Base-by-base conservation (phyloP, 805 yeast genomes). In the Wickerhamomyces strasburgensis region DNA sequence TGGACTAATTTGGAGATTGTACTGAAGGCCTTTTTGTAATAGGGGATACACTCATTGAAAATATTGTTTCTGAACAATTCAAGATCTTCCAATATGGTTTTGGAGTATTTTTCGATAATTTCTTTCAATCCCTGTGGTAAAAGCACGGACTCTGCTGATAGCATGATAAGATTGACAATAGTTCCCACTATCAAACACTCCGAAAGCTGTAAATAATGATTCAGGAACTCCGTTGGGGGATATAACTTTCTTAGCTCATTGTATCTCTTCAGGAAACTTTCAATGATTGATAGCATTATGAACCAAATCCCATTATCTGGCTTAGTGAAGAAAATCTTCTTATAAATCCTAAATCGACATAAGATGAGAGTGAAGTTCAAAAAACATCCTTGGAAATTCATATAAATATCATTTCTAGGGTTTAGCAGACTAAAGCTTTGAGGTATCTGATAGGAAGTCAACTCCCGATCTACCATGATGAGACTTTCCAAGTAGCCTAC, bases 271-370 rank as follows among this genome's bases (percentile, higher is more conserved):
- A 51, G 25, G 31, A 47, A 51, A 19, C 47, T 41, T 21, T 49
- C 51, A 2, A 46, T 35, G 6, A 49, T 49, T 9, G 55, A 51
- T n/a, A 46, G 30, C 45, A 49, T 39, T 10, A 51, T 19, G 13
- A 47, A 45, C 54, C 52, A 47, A 5, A 44, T 38, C 1, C 48
- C 46, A n/a, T 38, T 38, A 18, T 37, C 42, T 5, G 40, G 38
- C 3, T 39, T 33, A 15, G 23, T 30, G 36, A 44, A 44, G 35
- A 36, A 44, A 13, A 51, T 40, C 23, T 36, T 38, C 16, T 44
- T 33, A 27, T 47, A 51, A 2, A 51, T 37, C 19, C 40, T 30
- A 21, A 51, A 37, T 27, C 55, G 37, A 17, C 18, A 38, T n/a
- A 46, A 18, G 3, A 41, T 24, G 10, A 47, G 31, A 26, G 41